These are phyloP conservation scores for Starmerella apis DNA, from an alignment of 805 yeast genomes.

Conservation along the genomic window DNA sequence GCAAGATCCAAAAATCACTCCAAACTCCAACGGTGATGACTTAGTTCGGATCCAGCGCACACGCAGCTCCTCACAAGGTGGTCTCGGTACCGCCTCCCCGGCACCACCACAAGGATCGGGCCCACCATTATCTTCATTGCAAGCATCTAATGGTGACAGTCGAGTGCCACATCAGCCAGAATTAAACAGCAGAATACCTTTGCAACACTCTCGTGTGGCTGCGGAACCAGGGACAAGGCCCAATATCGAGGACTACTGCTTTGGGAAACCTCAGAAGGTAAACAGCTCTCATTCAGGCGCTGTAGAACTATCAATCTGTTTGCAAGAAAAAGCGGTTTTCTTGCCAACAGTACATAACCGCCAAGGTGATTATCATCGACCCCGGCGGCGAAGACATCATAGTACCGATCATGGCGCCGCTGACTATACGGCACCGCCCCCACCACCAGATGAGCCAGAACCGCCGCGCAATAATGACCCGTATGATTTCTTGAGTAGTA, in stretches of 20 bases:
- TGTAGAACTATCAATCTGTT: conserved; percentile 28
- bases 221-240: neutral
- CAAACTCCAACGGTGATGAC: neutral
- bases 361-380: conserved; percentile 6
- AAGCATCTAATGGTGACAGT: neutral
- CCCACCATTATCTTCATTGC: too few relatives aligned
- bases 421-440: conserved; percentile 4
- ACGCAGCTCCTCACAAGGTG: neutral
- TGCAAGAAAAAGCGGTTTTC: conserved; percentile 30
- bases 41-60: neutral
- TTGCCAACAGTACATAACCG: conserved; percentile 21
- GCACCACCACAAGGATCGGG: too few relatives aligned
- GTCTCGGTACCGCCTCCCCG: neutral
- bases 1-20: neutral
- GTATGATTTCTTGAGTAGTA: neutral
- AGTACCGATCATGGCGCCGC: too few relatives aligned
- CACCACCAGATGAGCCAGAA: neutral
- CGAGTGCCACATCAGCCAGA: neutral
- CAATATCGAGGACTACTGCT: conserved; percentile 24
- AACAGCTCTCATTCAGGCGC: conserved; percentile 29
- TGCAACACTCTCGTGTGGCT: neutral
- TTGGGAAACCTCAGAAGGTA: conserved; percentile 29
- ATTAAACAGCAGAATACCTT: neutral
- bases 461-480: neutral
- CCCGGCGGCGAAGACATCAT: neutral